A percentile compares a stretch with the other conserved stretches of the same genome.
These are phyloP conservation scores for Microstegium vimineum DNA, from an alignment of 176 grass and related monocot species.

Conservation along the genomic window DNA sequence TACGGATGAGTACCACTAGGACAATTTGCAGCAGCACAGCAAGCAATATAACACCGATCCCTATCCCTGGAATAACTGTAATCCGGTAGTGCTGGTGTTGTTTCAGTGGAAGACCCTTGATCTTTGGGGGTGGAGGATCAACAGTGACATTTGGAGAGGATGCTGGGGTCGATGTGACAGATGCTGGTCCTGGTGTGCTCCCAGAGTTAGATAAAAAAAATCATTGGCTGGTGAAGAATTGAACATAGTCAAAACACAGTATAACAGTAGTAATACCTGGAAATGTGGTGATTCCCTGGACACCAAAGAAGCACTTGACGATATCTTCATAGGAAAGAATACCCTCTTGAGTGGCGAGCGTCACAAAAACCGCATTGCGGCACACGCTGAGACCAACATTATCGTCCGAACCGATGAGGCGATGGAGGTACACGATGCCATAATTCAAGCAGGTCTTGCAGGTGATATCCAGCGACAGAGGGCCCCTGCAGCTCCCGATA, in stretches of 20 bases:
- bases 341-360: constrained; percentile 65
- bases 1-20: constrained; percentile 75
- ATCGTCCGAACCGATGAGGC: constrained; percentile 69
- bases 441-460: constrained; percentile 98
- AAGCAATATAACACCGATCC: constrained; percentile 77
- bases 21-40: constrained; percentile 62
- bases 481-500: constrained; percentile 72
- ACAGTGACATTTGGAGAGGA: constrained; percentile 54
- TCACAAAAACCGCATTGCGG: constrained; percentile 81
- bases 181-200: constrained; percentile 43
- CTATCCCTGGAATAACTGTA: constrained; percentile 79
- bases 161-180: constrained; percentile 53
- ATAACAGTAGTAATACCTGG: constrained; percentile 49
- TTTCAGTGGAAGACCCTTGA: constrained; percentile 34
- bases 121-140: constrained; percentile 49
- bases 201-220: constrained; percentile 3
- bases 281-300: constrained; percentile 66
- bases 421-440: constrained; percentile 77
- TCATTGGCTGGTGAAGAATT: neutral
- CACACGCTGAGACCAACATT: constrained; percentile 87
- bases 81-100: constrained; percentile 47
- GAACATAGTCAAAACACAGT: constrained; percentile 10
- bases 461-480: constrained; percentile 70
- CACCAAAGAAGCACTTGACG: constrained; percentile 91
- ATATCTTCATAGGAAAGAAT: constrained; percentile 61